Percentiles rank a stretch among this genome's conserved stretches.
Evolutionary conservation across 495 filamentous ascomycete species (phyloP).

Genomic region (Neurospora sp.): DNA sequence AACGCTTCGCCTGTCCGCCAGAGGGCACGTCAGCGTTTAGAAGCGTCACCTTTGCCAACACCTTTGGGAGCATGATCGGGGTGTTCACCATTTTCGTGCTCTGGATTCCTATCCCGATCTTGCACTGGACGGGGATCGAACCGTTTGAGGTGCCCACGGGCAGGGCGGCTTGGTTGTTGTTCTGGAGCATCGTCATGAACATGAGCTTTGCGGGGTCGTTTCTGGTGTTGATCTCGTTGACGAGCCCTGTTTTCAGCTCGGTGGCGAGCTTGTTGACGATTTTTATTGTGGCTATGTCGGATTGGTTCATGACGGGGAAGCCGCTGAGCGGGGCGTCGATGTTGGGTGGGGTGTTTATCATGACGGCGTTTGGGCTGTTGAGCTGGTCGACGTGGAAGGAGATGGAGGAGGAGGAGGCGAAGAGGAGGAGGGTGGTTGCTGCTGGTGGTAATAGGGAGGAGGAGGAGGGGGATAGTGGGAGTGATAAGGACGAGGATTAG

Average conservation of each 20-base stretch:
- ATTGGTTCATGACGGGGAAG: slow-evolving; percentile 73
- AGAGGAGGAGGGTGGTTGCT: slow-evolving; percentile 37
- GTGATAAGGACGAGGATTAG: background rate
- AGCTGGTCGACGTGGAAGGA: slow-evolving; percentile 88
- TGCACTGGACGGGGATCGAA: slow-evolving; percentile 71
- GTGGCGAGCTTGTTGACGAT: slow-evolving; percentile 92
- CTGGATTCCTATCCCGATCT: slow-evolving; percentile 82
- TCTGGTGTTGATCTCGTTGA: slow-evolving; percentile 82
- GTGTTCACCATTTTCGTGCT: slow-evolving; percentile 72
- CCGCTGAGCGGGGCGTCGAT: slow-evolving; percentile 65
- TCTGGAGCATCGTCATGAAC: slow-evolving; percentile 74
- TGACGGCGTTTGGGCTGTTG: slow-evolving; percentile 72
- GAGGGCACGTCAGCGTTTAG: slow-evolving; percentile 71
- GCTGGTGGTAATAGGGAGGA: background rate
- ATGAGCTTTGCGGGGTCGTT: slow-evolving; percentile 89
- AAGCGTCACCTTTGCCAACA: slow-evolving; percentile 87
- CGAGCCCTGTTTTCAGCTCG: slow-evolving; percentile 80
- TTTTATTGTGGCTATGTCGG: slow-evolving; percentile 85
- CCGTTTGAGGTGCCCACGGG: slow-evolving; percentile 71
- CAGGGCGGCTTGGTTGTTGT: slow-evolving; percentile 64
- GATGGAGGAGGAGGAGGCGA: slow-evolving; percentile 71
- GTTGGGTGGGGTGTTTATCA: slow-evolving; percentile 75
- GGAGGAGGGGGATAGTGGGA: background rate
- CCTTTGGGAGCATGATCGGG: slow-evolving; percentile 80
- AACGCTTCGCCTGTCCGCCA: slow-evolving; percentile 81